Conservation (phyloP, 106 monocot genomes). For the Hemerocallis citrina region DNA sequence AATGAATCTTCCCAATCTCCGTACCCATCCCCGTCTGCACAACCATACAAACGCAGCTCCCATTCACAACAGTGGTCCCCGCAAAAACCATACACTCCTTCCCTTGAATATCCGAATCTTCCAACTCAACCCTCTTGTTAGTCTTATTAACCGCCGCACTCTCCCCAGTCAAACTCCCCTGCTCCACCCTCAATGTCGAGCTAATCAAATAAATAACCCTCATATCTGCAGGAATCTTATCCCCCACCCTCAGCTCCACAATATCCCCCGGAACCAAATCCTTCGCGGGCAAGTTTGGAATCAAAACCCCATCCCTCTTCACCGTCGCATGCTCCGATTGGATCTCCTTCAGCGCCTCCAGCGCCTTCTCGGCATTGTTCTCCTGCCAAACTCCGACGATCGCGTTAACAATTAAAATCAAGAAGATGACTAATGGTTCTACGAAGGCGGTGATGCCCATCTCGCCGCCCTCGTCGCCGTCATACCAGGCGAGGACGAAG, state of each 20-base stretch:
- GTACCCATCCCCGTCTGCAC: constrained; percentile 48
- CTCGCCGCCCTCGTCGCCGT: constrained; percentile 21
- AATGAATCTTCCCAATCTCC: constrained; percentile 31
- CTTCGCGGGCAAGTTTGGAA: constrained; percentile 31
- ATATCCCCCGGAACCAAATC: constrained; percentile 55
- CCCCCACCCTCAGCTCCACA: constrained; percentile 49
- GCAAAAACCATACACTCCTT: constrained; percentile 83
- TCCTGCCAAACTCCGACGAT: constrained; percentile 86
- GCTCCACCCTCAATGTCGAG: constrained; percentile 51
- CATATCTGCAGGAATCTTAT: constrained; percentile 57
- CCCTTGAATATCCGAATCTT: constrained; percentile 48
- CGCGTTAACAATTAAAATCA: constrained; percentile 40
- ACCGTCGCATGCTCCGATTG: constrained; percentile 65
- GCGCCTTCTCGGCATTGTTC: constrained; percentile 79
- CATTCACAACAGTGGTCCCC: constrained; percentile 77
- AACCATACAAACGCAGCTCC: constrained; percentile 60
- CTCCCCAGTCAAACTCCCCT: constrained; percentile 53
- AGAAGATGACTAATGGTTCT: constrained; percentile 63
- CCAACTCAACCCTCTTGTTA: constrained; percentile 13
- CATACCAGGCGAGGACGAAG: constrained; percentile 33
- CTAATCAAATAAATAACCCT: constrained; percentile 25
- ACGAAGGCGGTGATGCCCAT: constrained; percentile 54
- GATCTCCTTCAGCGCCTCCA: constrained; percentile 71
- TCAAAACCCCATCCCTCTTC: constrained; percentile 41
- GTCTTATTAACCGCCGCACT: constrained; percentile 44